These are phyloP conservation scores for Sideroxylon spinosum DNA, from an alignment of 179 eudicot genomes.

Conservation along the genomic window DNA sequence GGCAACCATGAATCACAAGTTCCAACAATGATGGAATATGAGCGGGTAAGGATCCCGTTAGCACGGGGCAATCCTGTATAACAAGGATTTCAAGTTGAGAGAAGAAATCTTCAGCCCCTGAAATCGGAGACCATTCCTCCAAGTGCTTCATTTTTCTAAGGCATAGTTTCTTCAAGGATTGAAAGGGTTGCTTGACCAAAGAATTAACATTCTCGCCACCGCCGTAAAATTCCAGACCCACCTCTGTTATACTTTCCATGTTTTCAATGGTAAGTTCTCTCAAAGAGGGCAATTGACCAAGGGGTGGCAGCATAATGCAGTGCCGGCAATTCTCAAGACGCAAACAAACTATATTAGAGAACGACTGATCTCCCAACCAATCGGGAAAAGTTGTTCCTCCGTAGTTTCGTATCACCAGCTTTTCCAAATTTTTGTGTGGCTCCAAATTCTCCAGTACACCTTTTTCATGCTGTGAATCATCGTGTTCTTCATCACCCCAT, in stretches of 20 bases:
- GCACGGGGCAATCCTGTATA: constrained; percentile 18
- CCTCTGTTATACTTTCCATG: background rate
- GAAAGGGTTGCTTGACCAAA: background rate
- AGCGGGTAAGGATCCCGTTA: constrained; percentile 18
- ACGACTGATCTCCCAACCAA: constrained; percentile 14
- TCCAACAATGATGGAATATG: constrained; percentile 1
- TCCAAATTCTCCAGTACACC: background rate
- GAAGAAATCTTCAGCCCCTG: constrained; percentile 15
- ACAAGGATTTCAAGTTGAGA: constrained; percentile 7
- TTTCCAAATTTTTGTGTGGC: constrained; percentile 13
- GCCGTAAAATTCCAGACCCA: background rate
- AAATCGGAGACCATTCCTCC: background rate
- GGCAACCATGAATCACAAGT: constrained; percentile 10
- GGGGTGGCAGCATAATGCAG: constrained; percentile 1
- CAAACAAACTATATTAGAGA: constrained; percentile 3
- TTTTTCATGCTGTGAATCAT: background rate
- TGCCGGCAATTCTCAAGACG: background rate
- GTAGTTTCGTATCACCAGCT: background rate
- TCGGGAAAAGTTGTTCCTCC: constrained; percentile 8
- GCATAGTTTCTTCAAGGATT: background rate
- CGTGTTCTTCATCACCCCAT: background rate
- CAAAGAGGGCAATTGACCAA: constrained; percentile 10
- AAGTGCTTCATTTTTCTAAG: background rate
- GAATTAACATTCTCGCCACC: background rate
- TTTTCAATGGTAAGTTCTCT: background rate